These are phyloP conservation scores for Mortierella sp. DNA, from an alignment of 371 early-diverging fungal species.

Conservation along the genomic window DNA sequence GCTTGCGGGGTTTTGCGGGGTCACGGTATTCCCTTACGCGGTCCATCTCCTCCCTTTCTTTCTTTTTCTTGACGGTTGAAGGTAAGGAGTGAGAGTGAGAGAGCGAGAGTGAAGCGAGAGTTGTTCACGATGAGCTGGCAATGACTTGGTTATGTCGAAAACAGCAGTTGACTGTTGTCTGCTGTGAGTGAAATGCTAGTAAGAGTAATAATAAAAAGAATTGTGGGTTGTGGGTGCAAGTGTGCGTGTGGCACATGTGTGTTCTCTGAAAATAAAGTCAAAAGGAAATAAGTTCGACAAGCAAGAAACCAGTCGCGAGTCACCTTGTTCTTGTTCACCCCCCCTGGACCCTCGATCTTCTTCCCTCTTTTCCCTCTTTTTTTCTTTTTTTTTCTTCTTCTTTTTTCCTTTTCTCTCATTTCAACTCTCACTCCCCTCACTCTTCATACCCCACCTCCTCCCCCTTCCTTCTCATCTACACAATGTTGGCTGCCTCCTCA, in stretches of 20 bases:
- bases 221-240: not conserved
- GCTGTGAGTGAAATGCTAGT: too few relatives aligned
- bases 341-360: conserved; percentile 7
- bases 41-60: too few relatives aligned
- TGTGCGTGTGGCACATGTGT: not conserved
- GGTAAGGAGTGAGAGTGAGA: not conserved
- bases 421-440: conserved; percentile 21
- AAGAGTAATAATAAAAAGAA: not conserved
- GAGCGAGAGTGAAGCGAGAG: too few relatives aligned
- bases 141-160: too few relatives aligned
- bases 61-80: not conserved
- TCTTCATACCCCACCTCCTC: conserved; percentile 17
- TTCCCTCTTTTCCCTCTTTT: conserved; percentile 18
- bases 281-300: not conserved
- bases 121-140: too few relatives aligned
- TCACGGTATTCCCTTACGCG: conserved; percentile 1
- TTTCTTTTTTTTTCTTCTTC: conserved; percentile 12
- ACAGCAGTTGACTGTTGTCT: too few relatives aligned
- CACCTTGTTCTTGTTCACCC: not conserved
- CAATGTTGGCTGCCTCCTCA: conserved; percentile 63
- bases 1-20: conserved; percentile 12
- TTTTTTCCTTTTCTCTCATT: conserved; percentile 10
- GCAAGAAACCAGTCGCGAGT: not conserved
- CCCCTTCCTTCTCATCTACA: not conserved
- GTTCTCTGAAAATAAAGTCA: not conserved